Evolutionary conservation across 441 rosid species (phyloP).

Genomic region (Francoa sonchifolia): DNA sequence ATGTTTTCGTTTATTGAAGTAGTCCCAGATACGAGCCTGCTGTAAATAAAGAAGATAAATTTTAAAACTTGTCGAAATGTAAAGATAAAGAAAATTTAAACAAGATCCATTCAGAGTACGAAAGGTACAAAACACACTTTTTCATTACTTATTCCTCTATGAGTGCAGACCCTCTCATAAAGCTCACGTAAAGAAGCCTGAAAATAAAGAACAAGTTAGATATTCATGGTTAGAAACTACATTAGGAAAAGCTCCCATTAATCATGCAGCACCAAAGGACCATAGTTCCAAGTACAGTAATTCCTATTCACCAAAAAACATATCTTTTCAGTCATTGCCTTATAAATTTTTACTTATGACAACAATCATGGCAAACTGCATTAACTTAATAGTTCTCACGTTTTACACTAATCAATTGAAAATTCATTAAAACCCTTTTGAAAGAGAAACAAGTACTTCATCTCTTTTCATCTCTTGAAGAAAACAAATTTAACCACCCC

Average conservation of each 20-base stretch:
- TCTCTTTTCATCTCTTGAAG: too few species aligned
- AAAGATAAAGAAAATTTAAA: neutral
- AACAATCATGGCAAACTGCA: too few species aligned
- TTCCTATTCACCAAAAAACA: too few species aligned
- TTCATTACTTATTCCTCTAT: slow-evolving; percentile 9
- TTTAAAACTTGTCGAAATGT: neutral
- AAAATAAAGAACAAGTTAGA: neutral
- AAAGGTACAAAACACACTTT: slow-evolving; percentile 2
- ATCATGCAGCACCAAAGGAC: too few species aligned
- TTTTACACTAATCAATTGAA: too few species aligned
- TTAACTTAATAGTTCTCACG: too few species aligned
- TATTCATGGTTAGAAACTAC: neutral
- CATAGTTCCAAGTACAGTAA: too few species aligned
- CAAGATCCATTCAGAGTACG: neutral
- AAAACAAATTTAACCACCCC: too few species aligned
- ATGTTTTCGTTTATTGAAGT: slow-evolving; percentile 10
- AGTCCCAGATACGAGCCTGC: slow-evolving; percentile 17
- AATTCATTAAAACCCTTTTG: too few species aligned
- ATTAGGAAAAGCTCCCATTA: neutral
- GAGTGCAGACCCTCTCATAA: slow-evolving; percentile 14
- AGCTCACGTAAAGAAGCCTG: slow-evolving; percentile 20
- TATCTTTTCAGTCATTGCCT: too few species aligned
- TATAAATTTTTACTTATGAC: too few species aligned
- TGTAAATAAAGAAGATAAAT: slow-evolving; percentile 3
- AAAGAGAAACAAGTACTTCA: too few species aligned